These are phyloP conservation scores for Coccomyxa sp. DNA, from an alignment of 139 green algal species.

Conservation along the genomic window DNA sequence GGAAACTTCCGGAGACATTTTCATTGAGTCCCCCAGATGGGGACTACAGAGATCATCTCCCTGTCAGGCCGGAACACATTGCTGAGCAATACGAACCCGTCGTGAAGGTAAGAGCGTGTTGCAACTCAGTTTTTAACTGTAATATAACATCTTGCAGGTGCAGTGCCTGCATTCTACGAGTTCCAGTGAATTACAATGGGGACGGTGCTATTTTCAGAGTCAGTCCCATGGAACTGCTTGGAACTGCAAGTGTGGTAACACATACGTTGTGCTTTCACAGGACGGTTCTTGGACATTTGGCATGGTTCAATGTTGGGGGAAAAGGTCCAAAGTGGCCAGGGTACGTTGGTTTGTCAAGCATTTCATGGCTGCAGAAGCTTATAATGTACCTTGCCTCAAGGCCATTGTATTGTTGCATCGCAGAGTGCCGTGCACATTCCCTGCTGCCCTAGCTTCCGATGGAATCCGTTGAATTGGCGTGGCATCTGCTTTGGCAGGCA, in stretches of 20 bases:
- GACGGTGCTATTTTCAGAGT: no score
- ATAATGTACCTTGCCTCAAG: background rate
- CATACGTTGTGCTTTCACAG: background rate
- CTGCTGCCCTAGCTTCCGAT: constrained; percentile 39
- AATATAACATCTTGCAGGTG: background rate
- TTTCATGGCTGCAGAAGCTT: background rate
- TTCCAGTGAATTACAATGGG: background rate
- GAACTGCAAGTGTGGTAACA: no score
- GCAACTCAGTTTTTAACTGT: background rate
- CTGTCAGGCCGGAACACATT: background rate
- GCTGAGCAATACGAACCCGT: background rate
- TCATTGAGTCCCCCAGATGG: background rate
- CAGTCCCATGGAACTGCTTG: no score
- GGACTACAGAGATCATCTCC: background rate
- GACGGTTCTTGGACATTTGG: constrained; percentile 33
- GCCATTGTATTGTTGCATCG: background rate
- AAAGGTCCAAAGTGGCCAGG: constrained; percentile 13
- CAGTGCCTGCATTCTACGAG: no score
- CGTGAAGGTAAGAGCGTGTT: background rate
- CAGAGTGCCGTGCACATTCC: constrained; percentile 41
- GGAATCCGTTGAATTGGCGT: constrained; percentile 26
- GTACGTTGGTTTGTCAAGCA: background rate
- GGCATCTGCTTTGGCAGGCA: constrained; percentile 23
- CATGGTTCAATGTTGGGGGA: constrained; percentile 35
- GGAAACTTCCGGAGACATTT: background rate